A percentile compares a stretch with the other conserved stretches of the same genome.
These are phyloP conservation scores for Sechiopsis laciniata DNA, from an alignment of 306 rosid species.

Conservation along the genomic window DNA sequence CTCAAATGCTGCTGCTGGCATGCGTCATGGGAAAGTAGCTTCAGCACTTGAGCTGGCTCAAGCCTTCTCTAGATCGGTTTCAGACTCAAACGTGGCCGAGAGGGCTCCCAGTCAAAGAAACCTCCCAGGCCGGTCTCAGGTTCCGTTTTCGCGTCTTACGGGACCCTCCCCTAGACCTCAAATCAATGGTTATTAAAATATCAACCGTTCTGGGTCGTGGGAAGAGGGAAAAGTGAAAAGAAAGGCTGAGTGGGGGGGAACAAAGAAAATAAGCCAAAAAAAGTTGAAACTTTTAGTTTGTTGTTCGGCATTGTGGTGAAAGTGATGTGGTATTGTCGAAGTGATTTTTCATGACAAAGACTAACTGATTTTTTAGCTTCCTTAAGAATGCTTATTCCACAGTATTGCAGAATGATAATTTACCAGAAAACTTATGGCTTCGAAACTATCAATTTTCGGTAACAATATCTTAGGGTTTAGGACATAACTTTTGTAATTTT, in stretches of 20 bases:
- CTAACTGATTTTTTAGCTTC: not conserved
- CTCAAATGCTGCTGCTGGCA: slow-evolving; percentile 33
- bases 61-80: slow-evolving; percentile 81
- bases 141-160: slow-evolving; percentile 85
- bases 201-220: not conserved
- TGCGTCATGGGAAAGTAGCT: slow-evolving; percentile 62
- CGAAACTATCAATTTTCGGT: too few relatives aligned
- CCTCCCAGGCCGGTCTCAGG: slow-evolving; percentile 45
- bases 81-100: slow-evolving; percentile 56
- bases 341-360: slow-evolving; percentile 6
- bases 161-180: slow-evolving; percentile 77
- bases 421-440: too few relatives aligned
- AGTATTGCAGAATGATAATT: not conserved
- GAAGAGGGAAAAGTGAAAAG: not conserved
- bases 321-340: not conserved
- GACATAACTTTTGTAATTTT: too few relatives aligned
- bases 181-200: slow-evolving; percentile 70
- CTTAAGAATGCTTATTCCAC: slow-evolving; percentile 9
- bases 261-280: slow-evolving; percentile 4
- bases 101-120: slow-evolving; percentile 48
- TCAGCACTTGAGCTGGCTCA: slow-evolving; percentile 92
- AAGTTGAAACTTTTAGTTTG: slow-evolving; percentile 20
- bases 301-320: slow-evolving; percentile 18
- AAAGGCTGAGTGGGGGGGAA: slow-evolving; percentile 1
- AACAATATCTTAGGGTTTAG: too few relatives aligned